These are phyloP conservation scores for Pugionium dolabratum DNA, from an alignment of 345 rosid genomes.

Conservation along the genomic window DNA sequence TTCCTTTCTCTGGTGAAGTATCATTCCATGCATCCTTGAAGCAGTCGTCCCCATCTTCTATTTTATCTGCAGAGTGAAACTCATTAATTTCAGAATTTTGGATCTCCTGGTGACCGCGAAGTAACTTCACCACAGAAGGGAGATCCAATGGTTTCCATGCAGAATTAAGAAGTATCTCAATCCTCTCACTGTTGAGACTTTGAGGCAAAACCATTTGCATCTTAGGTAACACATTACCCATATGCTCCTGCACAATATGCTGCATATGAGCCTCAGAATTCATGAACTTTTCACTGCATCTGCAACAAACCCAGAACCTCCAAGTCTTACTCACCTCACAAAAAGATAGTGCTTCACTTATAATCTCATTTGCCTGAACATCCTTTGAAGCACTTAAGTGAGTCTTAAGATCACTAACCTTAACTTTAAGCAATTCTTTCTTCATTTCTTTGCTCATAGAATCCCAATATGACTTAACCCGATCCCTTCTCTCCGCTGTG, in stretches of 20 bases:
- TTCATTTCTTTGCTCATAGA: constrained; percentile 59
- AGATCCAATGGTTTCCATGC: constrained; percentile 91
- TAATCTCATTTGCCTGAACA: constrained; percentile 54
- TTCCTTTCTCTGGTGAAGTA: constrained; percentile 68
- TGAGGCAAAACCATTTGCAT: constrained; percentile 81
- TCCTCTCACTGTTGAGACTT: constrained; percentile 63
- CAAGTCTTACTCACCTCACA: constrained; percentile 63
- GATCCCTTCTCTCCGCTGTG: constrained; percentile 62
- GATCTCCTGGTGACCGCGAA: constrained; percentile 49
- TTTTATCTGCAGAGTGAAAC: constrained; percentile 43
- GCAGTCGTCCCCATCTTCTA: constrained; percentile 60
- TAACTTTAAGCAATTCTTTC: constrained; percentile 63
- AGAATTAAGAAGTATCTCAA: constrained; percentile 65
- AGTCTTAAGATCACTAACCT: constrained; percentile 58
- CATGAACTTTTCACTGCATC: constrained; percentile 60
- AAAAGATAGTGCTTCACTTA: constrained; percentile 64
- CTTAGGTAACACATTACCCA: constrained; percentile 69
- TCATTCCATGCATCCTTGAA: constrained; percentile 80
- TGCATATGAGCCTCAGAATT: constrained; percentile 74
- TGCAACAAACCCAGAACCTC: constrained; percentile 82
- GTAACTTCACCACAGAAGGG: constrained; percentile 61
- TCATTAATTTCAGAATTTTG: constrained; percentile 48
- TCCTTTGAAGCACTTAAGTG: constrained; percentile 65
- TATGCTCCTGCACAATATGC: constrained; percentile 76
- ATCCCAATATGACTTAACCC: constrained; percentile 70